Evolutionary conservation across 352 stramenopile genomes (phyloP).

Genomic region (Peronospora tabacina): DNA sequence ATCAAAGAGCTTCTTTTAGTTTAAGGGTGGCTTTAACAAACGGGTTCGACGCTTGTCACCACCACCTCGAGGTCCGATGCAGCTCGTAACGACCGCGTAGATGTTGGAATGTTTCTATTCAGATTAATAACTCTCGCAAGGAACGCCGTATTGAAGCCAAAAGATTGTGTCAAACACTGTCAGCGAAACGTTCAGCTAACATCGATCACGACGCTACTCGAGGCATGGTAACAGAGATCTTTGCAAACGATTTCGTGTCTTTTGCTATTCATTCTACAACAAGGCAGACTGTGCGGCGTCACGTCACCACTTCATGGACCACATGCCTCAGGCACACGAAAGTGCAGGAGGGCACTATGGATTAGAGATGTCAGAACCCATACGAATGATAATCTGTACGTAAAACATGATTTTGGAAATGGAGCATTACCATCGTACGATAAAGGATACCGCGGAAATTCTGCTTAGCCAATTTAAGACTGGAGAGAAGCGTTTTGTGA

Average conservation of each 20-base stretch:
- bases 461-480: no score
- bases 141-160: no score
- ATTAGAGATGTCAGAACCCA: no score
- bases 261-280: slow-evolving; percentile 30
- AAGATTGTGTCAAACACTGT: slow-evolving; percentile 29
- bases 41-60: slow-evolving; percentile 23
- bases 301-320: slow-evolving; percentile 35
- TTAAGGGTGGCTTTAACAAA: slow-evolving; percentile 18
- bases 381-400: no score
- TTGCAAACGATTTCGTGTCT: slow-evolving; percentile 33
- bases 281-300: slow-evolving; percentile 29
- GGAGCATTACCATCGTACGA: no score
- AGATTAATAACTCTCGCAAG: slow-evolving; percentile 23
- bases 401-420: no score
- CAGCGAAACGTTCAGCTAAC: slow-evolving; percentile 26
- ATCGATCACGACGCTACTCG: slow-evolving; percentile 28
- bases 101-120: slow-evolving; percentile 29
- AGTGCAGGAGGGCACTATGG: no score
- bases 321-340: no score
- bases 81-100: slow-evolving; percentile 20
- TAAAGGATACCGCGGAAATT: no score
- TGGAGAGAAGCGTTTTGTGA: no score
- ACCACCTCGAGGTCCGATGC: slow-evolving; percentile 5
- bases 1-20: slow-evolving; percentile 20
- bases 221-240: slow-evolving; percentile 37